Base-by-base conservation (phyloP, 139 green algal genomes). In the Chlamydomonas asymmetrica region DNA sequence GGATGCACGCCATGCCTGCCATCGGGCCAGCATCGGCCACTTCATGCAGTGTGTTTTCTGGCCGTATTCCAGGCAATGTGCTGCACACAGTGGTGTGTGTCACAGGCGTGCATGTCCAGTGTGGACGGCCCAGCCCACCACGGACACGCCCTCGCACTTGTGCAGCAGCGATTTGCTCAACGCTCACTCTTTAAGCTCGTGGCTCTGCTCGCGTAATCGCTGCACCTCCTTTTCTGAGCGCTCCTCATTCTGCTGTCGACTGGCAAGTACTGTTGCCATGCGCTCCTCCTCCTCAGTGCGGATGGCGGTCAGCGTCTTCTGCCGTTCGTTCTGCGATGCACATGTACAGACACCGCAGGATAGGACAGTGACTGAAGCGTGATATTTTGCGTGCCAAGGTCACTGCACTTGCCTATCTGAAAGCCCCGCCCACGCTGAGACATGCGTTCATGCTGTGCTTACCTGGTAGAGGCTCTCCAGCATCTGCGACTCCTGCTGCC, bases 161-260 rank as follows among this genome's bases (percentile, higher is more conserved):
- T n/a, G n/a, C n/a, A n/a, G n/a, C n/a, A n/a, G n/a, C n/a, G n/a
- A n/a, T n/a, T n/a, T n/a, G n/a, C n/a, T n/a, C n/a, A 27, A 10
- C n/a, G 71, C 86, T 84, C 73, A 91, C 86, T 87, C 83, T 57
- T 79, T 71, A 41, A 92, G 84, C 61, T 90, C 86, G n/a, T 76
- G 74, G 60, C 82, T 90, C 54, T 88, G 82, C 63, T 88, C 81
- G 29, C 73, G 60, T 6, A 92, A 66, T 13, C 77, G 67, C 61
- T 91, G 85, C 4, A 92, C 61, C 49, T 90, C 88, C 45, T 80
- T 80, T 5, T 78, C 77, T 3, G 62, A 62, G 20, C 85, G 74
- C 4, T 90, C 80, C 69, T 81, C 62, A 16, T 84, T 73, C 43
- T 78, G 72, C 52, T 81, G 61, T 25, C 81, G 74, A 23, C 29